Evolutionary conservation across 1,139 yeast species (phyloP).

Genomic region (Protomyces gravidus): DNA sequence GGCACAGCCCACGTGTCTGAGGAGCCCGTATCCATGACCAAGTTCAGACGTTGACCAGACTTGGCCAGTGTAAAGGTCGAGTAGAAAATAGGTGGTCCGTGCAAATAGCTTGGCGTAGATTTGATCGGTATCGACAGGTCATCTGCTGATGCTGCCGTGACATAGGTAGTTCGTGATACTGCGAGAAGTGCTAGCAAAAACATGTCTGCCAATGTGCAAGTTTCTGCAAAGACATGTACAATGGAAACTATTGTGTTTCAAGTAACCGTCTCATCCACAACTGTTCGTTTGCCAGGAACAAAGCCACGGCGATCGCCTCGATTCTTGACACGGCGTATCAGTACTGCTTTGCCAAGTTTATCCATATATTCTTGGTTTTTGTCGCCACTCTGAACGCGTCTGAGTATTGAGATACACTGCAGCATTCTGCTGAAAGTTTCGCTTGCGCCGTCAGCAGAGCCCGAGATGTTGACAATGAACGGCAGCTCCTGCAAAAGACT

Average conservation of each 20-base stretch:
- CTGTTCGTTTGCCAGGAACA: not conserved
- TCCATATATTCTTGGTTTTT: constrained; percentile 54
- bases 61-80: not conserved
- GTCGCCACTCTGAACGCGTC: constrained; percentile 51
- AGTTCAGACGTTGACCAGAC: not conserved
- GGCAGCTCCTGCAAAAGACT: constrained; percentile 24
- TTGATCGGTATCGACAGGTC: not conserved
- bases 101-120: not conserved
- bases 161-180: no score
- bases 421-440: constrained; percentile 42
- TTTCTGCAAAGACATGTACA: not conserved
- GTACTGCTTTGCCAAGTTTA: constrained; percentile 39
- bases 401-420: constrained; percentile 56
- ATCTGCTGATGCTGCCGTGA: not conserved
- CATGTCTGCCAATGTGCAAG: not conserved
- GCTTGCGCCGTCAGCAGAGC: constrained; percentile 38
- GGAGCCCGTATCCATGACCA: constrained; percentile 25
- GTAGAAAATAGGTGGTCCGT: not conserved
- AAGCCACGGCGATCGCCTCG: constrained; percentile 29
- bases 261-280: not conserved
- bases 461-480: constrained; percentile 14
- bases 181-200: not conserved
- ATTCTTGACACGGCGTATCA: constrained; percentile 23
- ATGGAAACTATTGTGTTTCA: not conserved
- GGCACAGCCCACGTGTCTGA: constrained; percentile 16